Percentiles rank a stretch among this genome's conserved stretches.
phyloP scores from a whole-genome alignment of 352 stramenopile species.

The Phytophthora hybrid region DNA sequence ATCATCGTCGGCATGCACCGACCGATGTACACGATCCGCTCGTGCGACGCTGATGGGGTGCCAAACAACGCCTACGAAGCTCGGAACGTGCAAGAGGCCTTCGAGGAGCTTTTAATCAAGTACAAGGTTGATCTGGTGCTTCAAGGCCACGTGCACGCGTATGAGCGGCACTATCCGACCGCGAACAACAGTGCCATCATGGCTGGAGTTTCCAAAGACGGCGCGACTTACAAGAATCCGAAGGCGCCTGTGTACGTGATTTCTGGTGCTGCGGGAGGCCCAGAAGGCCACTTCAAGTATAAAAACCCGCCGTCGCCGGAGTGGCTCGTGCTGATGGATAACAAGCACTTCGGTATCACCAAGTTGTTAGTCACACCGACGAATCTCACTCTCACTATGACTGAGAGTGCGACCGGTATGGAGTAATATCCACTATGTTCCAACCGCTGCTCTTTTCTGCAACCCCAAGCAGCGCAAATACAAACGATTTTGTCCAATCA shows the following conservation, averaged over 20 bases:
- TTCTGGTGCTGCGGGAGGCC: constrained; percentile 41
- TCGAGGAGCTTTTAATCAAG: constrained; percentile 67
- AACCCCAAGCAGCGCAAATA: no score
- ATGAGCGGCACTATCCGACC: constrained; percentile 60
- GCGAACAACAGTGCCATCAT: constrained; percentile 43
- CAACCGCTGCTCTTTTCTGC: no score
- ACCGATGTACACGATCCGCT: constrained; percentile 54
- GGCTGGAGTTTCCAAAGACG: constrained; percentile 55
- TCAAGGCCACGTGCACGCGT: constrained; percentile 60
- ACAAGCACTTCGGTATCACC: constrained; percentile 17
- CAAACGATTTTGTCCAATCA: no score
- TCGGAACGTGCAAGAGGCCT: constrained; percentile 49
- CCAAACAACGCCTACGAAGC: constrained; percentile 32
- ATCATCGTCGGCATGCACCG: constrained; percentile 64
- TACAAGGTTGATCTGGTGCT: constrained; percentile 71
- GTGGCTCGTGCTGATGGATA: constrained; percentile 46
- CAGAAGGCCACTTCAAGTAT: constrained; percentile 41
- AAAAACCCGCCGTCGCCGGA: constrained; percentile 25
- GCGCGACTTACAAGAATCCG: constrained; percentile 48
- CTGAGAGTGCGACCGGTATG: not conserved
- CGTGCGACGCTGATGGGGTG: constrained; percentile 28
- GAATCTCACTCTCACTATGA: not conserved
- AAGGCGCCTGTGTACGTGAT: constrained; percentile 63
- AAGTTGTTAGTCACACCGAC: not conserved
- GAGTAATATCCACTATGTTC: no score